Conservation (phyloP, 768 basidiomycete species). For the Calvatia gigantea region DNA sequence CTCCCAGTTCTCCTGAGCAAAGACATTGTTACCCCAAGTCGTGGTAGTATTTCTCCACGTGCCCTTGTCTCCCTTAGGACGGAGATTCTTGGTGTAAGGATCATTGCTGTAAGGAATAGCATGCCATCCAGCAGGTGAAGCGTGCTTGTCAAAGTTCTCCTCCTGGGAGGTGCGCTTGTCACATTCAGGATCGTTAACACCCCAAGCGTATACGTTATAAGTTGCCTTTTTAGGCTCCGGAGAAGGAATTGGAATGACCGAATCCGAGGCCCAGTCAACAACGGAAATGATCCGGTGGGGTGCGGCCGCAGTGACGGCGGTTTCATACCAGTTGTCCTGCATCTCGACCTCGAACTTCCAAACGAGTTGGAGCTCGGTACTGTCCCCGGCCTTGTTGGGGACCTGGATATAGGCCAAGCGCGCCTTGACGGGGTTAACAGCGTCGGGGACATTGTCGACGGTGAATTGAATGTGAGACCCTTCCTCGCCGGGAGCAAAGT, state of each 20-base stretch:
- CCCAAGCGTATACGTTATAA: constrained; percentile 78
- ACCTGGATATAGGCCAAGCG: constrained; percentile 80
- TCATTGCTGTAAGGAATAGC: constrained; percentile 69
- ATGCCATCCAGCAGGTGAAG: constrained; percentile 94
- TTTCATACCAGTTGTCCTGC: constrained; percentile 95
- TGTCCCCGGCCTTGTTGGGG: constrained; percentile 56
- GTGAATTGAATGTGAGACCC: constrained; percentile 33
- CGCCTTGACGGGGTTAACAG: constrained; percentile 79
- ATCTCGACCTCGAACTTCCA: constrained; percentile 96
- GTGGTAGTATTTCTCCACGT: constrained; percentile 68
- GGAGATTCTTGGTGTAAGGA: constrained; percentile 40
- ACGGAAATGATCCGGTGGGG: constrained; percentile 84
- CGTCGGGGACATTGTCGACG: constrained; percentile 66
- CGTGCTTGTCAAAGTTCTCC: constrained; percentile 72
- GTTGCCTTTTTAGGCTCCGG: constrained; percentile 32
- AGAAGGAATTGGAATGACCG: constrained; percentile 42
- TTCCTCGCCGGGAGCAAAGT: constrained; percentile 42
- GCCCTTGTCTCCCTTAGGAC: constrained; percentile 20
- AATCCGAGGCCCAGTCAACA: constrained; percentile 93
- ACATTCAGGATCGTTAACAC: constrained; percentile 78
- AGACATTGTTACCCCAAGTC: constrained; percentile 88
- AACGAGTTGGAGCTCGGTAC: constrained; percentile 65
- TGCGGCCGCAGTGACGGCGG: constrained; percentile 68
- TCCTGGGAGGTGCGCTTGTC: constrained; percentile 57
- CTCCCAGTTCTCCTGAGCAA: constrained; percentile 93